These are phyloP conservation scores for Oenanthe sinensis DNA, from an alignment of 129 eudicot genomes.

Conservation along the genomic window DNA sequence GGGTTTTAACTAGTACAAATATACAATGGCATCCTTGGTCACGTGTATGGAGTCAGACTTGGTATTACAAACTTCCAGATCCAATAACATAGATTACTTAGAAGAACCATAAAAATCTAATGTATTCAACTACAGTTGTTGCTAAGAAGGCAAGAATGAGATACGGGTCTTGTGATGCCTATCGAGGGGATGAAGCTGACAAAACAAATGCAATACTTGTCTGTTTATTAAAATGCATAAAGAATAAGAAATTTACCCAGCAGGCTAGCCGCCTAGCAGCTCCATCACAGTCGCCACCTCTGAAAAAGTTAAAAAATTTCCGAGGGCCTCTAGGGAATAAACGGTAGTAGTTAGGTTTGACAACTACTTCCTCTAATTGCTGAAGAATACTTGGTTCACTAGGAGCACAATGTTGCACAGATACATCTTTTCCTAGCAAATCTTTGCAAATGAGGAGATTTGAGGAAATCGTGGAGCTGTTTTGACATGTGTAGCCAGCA, in stretches of 20 bases:
- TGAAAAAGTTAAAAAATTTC: conserved; percentile 58
- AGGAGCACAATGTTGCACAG: conserved; percentile 90
- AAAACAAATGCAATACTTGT: too few relatives aligned
- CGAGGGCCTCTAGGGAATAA: conserved; percentile 83
- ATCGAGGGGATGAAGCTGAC: neutral
- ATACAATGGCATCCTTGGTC: neutral
- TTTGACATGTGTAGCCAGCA: conserved; percentile 83
- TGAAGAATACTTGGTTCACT: conserved; percentile 80
- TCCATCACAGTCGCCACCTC: conserved; percentile 76
- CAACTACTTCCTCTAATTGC: conserved; percentile 91
- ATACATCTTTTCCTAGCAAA: conserved; percentile 44
- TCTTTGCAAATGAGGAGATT: conserved; percentile 75
- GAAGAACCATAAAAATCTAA: neutral
- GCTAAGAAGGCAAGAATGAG: neutral
- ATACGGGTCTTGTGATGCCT: neutral
- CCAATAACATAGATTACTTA: too few relatives aligned
- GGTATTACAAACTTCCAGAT: neutral
- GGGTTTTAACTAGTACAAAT: too few relatives aligned
- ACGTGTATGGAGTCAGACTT: too few relatives aligned
- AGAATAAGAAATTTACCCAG: conserved; percentile 52
- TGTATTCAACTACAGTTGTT: neutral
- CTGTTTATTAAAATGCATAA: neutral
- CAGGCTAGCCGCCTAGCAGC: conserved; percentile 95
- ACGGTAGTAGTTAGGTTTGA: conserved; percentile 91
- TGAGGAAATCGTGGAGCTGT: conserved; percentile 68